Evolutionary conservation across 2,329 filamentous ascomycete genomes (phyloP).

Genomic region (Colletotrichum falcatum): DNA sequence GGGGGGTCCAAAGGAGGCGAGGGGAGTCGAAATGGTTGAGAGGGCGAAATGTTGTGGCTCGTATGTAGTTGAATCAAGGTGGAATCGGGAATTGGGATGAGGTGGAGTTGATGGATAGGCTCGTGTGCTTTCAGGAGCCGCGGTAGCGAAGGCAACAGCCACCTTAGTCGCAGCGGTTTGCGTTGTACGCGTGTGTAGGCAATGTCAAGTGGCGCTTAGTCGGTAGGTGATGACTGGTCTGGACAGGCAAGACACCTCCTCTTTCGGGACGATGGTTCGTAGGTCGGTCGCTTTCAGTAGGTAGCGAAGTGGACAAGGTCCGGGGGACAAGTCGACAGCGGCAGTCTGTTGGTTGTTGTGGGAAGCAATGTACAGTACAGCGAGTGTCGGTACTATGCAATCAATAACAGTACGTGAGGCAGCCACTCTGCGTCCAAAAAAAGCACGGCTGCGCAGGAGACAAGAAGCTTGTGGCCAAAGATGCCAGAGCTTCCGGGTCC

Average conservation of each 20-base stretch:
- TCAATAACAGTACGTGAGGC: constrained; percentile 21
- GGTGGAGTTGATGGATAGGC: constrained; percentile 32
- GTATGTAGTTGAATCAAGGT: constrained; percentile 38
- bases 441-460: constrained; percentile 24
- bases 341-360: constrained; percentile 24
- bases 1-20: constrained; percentile 21
- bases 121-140: constrained; percentile 39
- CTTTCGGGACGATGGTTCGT: constrained; percentile 39
- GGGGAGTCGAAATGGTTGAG: constrained; percentile 11
- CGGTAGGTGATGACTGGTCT: constrained; percentile 24
- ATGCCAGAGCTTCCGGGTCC: constrained; percentile 42
- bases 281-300: constrained; percentile 33
- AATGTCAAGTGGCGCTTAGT: constrained; percentile 39
- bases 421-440: constrained; percentile 31
- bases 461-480: constrained; percentile 41
- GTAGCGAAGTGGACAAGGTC: constrained; percentile 31
- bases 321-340: constrained; percentile 15
- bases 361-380: constrained; percentile 11
- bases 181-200: constrained; percentile 36
- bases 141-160: constrained; percentile 31
- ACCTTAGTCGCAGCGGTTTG: constrained; percentile 30
- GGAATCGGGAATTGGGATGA: constrained; percentile 34
- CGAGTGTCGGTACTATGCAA: constrained; percentile 14
- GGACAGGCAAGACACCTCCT: constrained; percentile 31
- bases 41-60: constrained; percentile 27